A percentile compares a stretch with the other conserved stretches of the same genome.
phyloP scores from a whole-genome alignment of 2,329 filamentous ascomycete species.

The Penicillium sp. region DNA sequence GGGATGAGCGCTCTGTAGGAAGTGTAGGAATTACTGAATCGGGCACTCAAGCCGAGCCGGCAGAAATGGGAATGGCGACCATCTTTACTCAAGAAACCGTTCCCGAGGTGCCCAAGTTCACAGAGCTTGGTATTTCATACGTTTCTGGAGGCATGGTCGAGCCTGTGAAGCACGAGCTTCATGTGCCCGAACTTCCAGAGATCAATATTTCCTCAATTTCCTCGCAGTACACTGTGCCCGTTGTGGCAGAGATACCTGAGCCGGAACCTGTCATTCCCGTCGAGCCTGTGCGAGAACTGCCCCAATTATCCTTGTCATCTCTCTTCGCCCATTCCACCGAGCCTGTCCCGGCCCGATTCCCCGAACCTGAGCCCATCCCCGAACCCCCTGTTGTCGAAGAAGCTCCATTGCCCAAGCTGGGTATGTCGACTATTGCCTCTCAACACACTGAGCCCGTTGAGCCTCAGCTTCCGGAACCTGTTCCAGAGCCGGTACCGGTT shows the following conservation, averaged over 20 bases:
- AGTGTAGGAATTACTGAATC: conserved; percentile 12
- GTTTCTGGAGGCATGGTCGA: conserved; percentile 29
- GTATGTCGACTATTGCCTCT: conserved; percentile 33
- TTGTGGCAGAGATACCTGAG: conserved; percentile 19
- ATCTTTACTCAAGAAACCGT: conserved; percentile 34
- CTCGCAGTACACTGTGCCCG: conserved; percentile 22
- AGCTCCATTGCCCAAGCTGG: conserved; percentile 19
- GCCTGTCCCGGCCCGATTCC: conserved; percentile 22
- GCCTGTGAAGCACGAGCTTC: conserved; percentile 25
- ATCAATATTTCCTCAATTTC: conserved; percentile 29
- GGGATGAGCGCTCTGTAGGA: conserved; percentile 31
- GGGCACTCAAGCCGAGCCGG: conserved; percentile 17
- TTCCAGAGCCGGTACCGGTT: conserved; percentile 17
- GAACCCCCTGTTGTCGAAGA: conserved; percentile 11
- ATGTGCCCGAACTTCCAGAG: conserved; percentile 19
- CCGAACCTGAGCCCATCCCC: conserved; percentile 14
- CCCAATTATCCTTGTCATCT: conserved; percentile 20
- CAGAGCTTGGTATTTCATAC: conserved; percentile 34
- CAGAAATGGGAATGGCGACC: conserved; percentile 30
- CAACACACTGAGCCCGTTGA: conserved; percentile 28
- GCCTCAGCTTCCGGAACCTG: conserved; percentile 16
- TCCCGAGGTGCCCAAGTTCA: conserved; percentile 42
- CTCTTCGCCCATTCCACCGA: conserved; percentile 20
- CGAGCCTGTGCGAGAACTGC: conserved; percentile 11
- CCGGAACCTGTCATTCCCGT: conserved; percentile 19